Evolutionary conservation across 2,329 filamentous ascomycete genomes (phyloP).

Genomic region (Annulohypoxylon truncatum): DNA sequence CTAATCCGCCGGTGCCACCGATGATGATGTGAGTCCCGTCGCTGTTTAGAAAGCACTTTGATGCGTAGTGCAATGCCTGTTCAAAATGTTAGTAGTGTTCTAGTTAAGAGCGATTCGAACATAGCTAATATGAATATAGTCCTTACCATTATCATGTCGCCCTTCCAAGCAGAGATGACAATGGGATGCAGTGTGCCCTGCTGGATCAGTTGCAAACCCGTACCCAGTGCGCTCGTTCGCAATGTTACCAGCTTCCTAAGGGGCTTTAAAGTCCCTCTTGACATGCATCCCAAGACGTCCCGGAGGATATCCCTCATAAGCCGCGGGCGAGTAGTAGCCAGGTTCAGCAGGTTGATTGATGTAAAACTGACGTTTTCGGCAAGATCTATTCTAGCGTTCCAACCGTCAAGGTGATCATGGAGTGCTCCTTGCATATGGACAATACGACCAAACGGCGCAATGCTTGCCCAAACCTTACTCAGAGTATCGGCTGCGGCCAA

Average conservation of each 20-base stretch:
- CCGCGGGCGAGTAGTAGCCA: constrained; percentile 33
- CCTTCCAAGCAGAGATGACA: constrained; percentile 25
- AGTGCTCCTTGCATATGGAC: constrained; percentile 33
- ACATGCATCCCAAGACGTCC: constrained; percentile 26
- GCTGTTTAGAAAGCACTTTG: constrained; percentile 33
- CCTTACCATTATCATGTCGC: constrained; percentile 33
- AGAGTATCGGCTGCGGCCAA: constrained; percentile 6
- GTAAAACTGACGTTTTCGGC: constrained; percentile 37
- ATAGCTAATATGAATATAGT: neutral
- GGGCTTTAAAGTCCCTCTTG: constrained; percentile 23
- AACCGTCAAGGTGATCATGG: constrained; percentile 20
- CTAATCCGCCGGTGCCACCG: constrained; percentile 50
- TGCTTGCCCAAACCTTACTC: constrained; percentile 26
- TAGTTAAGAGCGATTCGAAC: neutral
- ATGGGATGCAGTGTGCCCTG: constrained; percentile 32
- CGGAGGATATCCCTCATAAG: constrained; percentile 38
- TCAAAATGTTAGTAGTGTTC: constrained; percentile 6
- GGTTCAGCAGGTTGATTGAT: constrained; percentile 28
- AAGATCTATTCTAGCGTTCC: constrained; percentile 26
- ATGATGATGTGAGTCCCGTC: constrained; percentile 49
- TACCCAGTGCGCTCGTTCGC: constrained; percentile 23
- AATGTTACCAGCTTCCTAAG: constrained; percentile 27
- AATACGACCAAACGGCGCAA: constrained; percentile 37
- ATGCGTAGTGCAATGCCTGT: constrained; percentile 32
- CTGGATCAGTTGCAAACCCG: constrained; percentile 35